Evolutionary conservation across 1,284 basidiomycete genomes (phyloP).

Genomic region (Cutaneotrichosporon cyanovorans): DNA sequence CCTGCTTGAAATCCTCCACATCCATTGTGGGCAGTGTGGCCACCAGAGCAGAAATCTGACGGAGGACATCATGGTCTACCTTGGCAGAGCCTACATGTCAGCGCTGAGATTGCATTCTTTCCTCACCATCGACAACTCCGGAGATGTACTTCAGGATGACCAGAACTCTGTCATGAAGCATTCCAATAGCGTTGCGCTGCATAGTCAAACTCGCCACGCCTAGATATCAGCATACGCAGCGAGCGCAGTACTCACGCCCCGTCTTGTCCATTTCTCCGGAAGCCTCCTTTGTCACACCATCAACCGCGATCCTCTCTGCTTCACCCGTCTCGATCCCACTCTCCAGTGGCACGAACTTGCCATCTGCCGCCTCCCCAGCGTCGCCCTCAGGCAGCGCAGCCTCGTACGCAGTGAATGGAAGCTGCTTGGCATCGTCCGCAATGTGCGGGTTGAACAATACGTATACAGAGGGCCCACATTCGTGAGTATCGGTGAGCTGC

Average conservation of each 20-base stretch:
- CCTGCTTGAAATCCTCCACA: slow-evolving; percentile 66
- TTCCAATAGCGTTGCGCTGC: slow-evolving; percentile 88
- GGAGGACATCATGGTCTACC: slow-evolving; percentile 70
- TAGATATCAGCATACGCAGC: slow-evolving; percentile 37
- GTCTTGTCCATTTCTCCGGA: slow-evolving; percentile 56
- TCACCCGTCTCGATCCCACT: slow-evolving; percentile 84
- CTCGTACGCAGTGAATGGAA: slow-evolving; percentile 85
- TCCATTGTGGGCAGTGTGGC: slow-evolving; percentile 79
- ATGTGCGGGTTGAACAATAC: slow-evolving; percentile 48
- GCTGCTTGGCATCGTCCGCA: slow-evolving; percentile 49
- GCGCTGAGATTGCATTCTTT: no score
- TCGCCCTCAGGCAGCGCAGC: slow-evolving; percentile 70
- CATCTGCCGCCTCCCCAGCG: slow-evolving; percentile 23
- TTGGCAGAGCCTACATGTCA: slow-evolving; percentile 53
- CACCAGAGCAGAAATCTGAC: slow-evolving; percentile 75
- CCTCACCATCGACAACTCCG: slow-evolving; percentile 62
- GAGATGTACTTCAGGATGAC: slow-evolving; percentile 75
- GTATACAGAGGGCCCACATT: slow-evolving; percentile 43
- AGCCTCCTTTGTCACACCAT: slow-evolving; percentile 80
- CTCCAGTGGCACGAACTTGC: slow-evolving; percentile 63
- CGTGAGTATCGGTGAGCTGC: slow-evolving; percentile 49
- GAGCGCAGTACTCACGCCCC: slow-evolving; percentile 37
- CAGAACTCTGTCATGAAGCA: slow-evolving; percentile 84
- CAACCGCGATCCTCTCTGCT: slow-evolving; percentile 95
- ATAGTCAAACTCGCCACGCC: slow-evolving; percentile 83